phyloP scores from a whole-genome alignment of 257 asterid species.

The Leptodermis oblonga region DNA sequence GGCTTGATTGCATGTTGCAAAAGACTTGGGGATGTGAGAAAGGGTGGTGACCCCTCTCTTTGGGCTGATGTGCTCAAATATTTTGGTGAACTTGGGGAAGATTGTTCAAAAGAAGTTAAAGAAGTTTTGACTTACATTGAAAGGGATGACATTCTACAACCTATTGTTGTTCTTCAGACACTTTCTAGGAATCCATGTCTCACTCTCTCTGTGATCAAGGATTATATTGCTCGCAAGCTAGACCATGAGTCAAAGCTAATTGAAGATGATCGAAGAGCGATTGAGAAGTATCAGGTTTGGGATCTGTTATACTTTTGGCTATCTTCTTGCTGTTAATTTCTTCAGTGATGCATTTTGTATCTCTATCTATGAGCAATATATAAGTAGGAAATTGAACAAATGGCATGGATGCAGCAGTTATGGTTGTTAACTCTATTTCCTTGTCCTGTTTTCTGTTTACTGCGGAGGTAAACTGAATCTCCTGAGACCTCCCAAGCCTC shows the following conservation, averaged over 20 bases:
- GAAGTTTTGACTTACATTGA: slow-evolving; percentile 80
- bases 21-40: slow-evolving; percentile 84
- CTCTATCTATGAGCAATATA: background rate
- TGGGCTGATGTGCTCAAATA: slow-evolving; percentile 93
- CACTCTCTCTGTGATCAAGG: slow-evolving; percentile 85
- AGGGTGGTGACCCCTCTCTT: slow-evolving; percentile 86
- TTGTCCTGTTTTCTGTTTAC: background rate
- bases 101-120: slow-evolving; percentile 91
- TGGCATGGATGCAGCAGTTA: background rate
- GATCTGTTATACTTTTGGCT: slow-evolving; percentile 14
- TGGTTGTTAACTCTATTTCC: background rate
- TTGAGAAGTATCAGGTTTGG: slow-evolving; percentile 86
- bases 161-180: slow-evolving; percentile 85
- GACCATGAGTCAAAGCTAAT: slow-evolving; percentile 87
- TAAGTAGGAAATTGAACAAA: background rate
- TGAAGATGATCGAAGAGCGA: slow-evolving; percentile 79
- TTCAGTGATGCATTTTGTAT: background rate
- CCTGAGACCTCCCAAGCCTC: slow-evolving; percentile 5
- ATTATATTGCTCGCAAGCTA: slow-evolving; percentile 87
- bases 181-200: slow-evolving; percentile 89
- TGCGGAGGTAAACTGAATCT: background rate
- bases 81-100: slow-evolving; percentile 98
- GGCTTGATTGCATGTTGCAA: slow-evolving; percentile 97
- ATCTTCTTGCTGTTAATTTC: background rate
- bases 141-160: slow-evolving; percentile 93